A percentile compares a stretch with the other conserved stretches of the same genome.
phyloP scores from a whole-genome alignment of 495 filamentous ascomycete genomes.

The Pseudotulostoma volvatum region DNA sequence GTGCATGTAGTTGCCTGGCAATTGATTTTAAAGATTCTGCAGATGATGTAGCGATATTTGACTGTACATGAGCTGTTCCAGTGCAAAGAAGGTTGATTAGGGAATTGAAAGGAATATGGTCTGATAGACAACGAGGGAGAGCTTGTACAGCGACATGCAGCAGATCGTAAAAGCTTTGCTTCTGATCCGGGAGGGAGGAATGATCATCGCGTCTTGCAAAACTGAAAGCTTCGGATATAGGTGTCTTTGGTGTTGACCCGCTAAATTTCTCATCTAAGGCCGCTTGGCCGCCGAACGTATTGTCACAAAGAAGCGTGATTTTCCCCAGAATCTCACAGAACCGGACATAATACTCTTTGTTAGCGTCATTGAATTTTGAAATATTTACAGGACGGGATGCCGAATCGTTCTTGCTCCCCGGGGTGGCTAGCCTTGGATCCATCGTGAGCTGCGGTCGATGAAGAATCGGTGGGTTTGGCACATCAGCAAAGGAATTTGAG shows the following conservation, averaged over 20 bases:
- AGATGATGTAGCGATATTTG: slow-evolving; percentile 82
- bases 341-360: slow-evolving; percentile 65
- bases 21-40: slow-evolving; percentile 89
- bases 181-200: slow-evolving; percentile 55
- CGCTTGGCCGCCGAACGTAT: slow-evolving; percentile 90
- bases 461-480: slow-evolving; percentile 17
- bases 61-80: slow-evolving; percentile 87
- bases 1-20: slow-evolving; percentile 79
- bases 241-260: slow-evolving; percentile 73
- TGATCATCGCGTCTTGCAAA: slow-evolving; percentile 75
- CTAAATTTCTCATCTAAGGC: slow-evolving; percentile 89
- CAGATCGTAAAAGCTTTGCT: slow-evolving; percentile 89
- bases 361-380: slow-evolving; percentile 52
- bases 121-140: slow-evolving; percentile 77
- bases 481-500: slow-evolving; percentile 27
- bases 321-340: slow-evolving; percentile 94
- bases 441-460: slow-evolving; percentile 24
- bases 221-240: slow-evolving; percentile 83
- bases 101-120: slow-evolving; percentile 82
- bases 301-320: slow-evolving; percentile 89
- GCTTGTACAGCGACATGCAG: slow-evolving; percentile 92
- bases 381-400: slow-evolving; percentile 56
- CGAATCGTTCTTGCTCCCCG: slow-evolving; percentile 16
- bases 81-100: slow-evolving; percentile 92
- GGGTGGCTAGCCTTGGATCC: slow-evolving; percentile 19